Evolutionary conservation across 345 rosid species (phyloP).

Genomic region (Populus tremula): DNA sequence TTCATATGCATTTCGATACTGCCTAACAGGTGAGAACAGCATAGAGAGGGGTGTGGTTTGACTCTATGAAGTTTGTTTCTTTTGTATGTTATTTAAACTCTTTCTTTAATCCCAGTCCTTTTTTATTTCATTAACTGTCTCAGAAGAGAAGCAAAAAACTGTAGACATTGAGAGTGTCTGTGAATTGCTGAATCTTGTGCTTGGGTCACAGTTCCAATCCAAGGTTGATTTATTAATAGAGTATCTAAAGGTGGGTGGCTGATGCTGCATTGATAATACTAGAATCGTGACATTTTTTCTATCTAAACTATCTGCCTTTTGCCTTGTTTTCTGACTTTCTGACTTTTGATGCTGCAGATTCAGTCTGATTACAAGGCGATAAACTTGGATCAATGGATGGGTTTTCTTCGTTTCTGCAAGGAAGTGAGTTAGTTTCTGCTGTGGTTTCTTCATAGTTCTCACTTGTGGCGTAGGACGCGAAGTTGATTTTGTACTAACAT

Average conservation of each 20-base stretch:
- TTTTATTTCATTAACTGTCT: slow-evolving; percentile 16
- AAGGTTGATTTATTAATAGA: slow-evolving; percentile 73
- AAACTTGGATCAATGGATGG: slow-evolving; percentile 96
- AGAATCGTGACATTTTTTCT: background rate
- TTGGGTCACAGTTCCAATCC: slow-evolving; percentile 66
- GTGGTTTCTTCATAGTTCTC: background rate
- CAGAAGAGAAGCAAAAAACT: slow-evolving; percentile 92
- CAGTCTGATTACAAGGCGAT: slow-evolving; percentile 92
- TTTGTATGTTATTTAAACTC: background rate
- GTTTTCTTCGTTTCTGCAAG: slow-evolving; percentile 77
- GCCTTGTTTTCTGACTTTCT: slow-evolving; percentile 13
- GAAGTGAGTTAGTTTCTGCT: slow-evolving; percentile 49
- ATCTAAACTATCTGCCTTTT: background rate
- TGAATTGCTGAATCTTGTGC: slow-evolving; percentile 72
- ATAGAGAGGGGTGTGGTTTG: slow-evolving; percentile 1
- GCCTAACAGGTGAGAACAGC: slow-evolving; percentile 68
- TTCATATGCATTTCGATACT: slow-evolving; percentile 78
- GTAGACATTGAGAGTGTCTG: slow-evolving; percentile 89
- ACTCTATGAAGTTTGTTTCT: slow-evolving; percentile 3
- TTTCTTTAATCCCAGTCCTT: background rate
- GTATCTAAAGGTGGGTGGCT: slow-evolving; percentile 59
- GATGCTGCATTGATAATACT: background rate
- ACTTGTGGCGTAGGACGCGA: no score
- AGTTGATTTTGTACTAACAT: no score
- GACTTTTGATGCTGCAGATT: slow-evolving; percentile 37